Conservation (phyloP, 2,329 filamentous ascomycete genomes). For the Byssothecium circinans region DNA sequence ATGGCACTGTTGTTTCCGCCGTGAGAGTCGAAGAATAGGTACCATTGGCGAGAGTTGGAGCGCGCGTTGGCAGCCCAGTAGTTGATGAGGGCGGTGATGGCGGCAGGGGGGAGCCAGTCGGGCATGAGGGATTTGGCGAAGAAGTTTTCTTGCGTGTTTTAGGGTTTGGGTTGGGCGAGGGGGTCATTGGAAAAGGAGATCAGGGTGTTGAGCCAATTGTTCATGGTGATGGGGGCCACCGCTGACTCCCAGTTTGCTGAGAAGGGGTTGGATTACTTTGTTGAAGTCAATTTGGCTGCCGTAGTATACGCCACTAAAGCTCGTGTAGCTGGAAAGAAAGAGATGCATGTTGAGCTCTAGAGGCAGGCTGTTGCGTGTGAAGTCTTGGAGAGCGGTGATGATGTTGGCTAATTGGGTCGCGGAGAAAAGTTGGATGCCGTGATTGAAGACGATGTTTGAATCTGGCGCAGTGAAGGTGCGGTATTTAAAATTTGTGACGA, state of each 20-base stretch:
- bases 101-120: conserved; percentile 16
- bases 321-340: conserved; percentile 19
- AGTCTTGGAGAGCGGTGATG: conserved; percentile 26
- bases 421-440: conserved; percentile 18
- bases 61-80: conserved; percentile 28
- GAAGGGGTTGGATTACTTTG: conserved; percentile 26
- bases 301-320: conserved; percentile 30
- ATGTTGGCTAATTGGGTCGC: conserved; percentile 18
- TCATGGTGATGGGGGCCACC: conserved; percentile 9
- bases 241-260: conserved; percentile 20
- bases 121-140: conserved; percentile 34
- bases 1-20: conserved; percentile 23
- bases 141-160: conserved; percentile 30
- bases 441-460: conserved; percentile 28
- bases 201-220: conserved; percentile 26
- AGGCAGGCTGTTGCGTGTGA: conserved; percentile 24
- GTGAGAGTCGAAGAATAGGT: conserved; percentile 32
- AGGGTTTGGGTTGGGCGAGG: conserved; percentile 20
- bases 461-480: conserved; percentile 30
- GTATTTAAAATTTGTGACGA: conserved; percentile 41
- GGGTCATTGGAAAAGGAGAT: conserved; percentile 23
- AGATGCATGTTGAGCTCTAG: conserved; percentile 31
- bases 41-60: conserved; percentile 21
- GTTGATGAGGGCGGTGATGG: conserved; percentile 21
- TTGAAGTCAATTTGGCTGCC: conserved; percentile 24